Conservation (phyloP, 2,329 filamentous ascomycete genomes). For the Fusarium setosum region DNA sequence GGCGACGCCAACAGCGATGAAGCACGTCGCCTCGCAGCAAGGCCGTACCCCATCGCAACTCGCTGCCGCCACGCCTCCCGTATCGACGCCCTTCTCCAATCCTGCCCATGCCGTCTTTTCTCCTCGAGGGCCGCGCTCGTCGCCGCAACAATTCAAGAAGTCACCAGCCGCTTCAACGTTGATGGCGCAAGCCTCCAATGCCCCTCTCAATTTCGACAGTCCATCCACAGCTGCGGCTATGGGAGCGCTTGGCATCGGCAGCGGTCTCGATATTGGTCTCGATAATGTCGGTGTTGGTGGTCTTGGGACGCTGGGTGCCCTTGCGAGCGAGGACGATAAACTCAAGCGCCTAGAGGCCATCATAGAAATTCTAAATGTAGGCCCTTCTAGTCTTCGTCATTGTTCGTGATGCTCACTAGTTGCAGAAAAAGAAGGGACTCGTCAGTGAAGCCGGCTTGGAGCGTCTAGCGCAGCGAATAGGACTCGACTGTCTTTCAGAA, state of each 20-base stretch:
- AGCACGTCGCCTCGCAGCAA: constrained; percentile 56
- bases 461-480: constrained; percentile 73
- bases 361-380: constrained; percentile 61
- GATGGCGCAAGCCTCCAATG: constrained; percentile 57
- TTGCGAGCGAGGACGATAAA: constrained; percentile 65
- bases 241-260: constrained; percentile 63
- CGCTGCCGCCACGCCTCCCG: constrained; percentile 70
- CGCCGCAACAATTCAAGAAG: constrained; percentile 73
- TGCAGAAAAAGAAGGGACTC: constrained; percentile 64
- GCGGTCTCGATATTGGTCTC: constrained; percentile 63
- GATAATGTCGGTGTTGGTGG: constrained; percentile 63
- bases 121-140: constrained; percentile 67
- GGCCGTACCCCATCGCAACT: constrained; percentile 62
- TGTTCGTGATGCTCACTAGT: constrained; percentile 4
- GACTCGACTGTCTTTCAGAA: constrained; percentile 74
- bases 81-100: constrained; percentile 74
- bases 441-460: constrained; percentile 83
- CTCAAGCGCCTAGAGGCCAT: constrained; percentile 65
- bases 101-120: constrained; percentile 69
- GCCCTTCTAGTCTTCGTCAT: constrained; percentile 19
- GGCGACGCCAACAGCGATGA: constrained; percentile 64
- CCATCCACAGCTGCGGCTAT: constrained; percentile 72
- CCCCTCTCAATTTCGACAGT: constrained; percentile 70
- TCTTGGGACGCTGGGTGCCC: constrained; percentile 53
- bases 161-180: constrained; percentile 67